Evolutionary conservation across 1,284 basidiomycete genomes (phyloP), one percentile per base, ranked within the genome.

Genomic region (Takashimella koratensis): DNA sequence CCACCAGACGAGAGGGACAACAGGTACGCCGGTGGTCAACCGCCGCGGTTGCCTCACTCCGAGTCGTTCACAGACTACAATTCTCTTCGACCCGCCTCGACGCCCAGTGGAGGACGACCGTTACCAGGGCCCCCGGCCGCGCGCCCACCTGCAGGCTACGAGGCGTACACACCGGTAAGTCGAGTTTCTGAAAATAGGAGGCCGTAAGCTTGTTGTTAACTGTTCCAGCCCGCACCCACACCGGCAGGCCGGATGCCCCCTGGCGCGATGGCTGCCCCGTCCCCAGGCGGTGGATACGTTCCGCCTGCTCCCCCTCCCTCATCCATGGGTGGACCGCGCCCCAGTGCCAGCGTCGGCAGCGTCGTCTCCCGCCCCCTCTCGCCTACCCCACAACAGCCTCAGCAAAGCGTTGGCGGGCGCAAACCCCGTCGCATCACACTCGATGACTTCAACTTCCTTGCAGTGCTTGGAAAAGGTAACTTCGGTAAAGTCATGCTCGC

Each of bases 401-500:
- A 54, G 43, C 54, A 57, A 43, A 53, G 46, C 19, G 45, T 48
- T 21, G 42, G 47, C 10, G 40, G 40, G 19, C 56, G 54, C n/a
- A 58, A 81, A 46, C 86, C 86, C 74, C 84, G 92, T 52, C 95
- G 93, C 77, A 89, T 98, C 60, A 92, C 93, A 1, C 80, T 99
- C 43, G 93, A 98, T 74, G 96, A 98, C 76, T 98, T 99, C 82
- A 98, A 98, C 75, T 98, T 99, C 82, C 79, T 98, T 50, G 94
- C 96, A 20, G 96, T 98, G 19, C 83, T 99, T 26, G 96, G 96
- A 55, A 98, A 98, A 78, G 96, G 96, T 71, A 99, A 98, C 78
- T 99, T 99, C 68, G 96, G 96, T 54, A 98, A 99, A 77, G 96
- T 99, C 77, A 98, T 98, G 96, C 80, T 98, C 52, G 96, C 96